These are phyloP conservation scores for Diaporthe citriasiana DNA, from an alignment of 2,329 filamentous ascomycete genomes.

Conservation along the genomic window DNA sequence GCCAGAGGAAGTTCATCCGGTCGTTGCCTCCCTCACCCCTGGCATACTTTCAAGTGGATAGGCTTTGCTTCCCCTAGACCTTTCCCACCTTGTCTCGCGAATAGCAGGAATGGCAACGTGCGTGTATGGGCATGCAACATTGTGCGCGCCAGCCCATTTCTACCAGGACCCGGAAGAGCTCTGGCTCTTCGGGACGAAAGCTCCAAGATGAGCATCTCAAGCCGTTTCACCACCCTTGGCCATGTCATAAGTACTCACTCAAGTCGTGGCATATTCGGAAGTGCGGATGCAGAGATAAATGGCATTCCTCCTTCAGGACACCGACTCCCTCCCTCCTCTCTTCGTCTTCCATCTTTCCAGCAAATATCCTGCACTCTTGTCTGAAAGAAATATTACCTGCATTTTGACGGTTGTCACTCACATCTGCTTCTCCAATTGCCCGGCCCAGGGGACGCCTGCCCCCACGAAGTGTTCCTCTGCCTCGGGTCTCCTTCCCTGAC, in stretches of 20 bases:
- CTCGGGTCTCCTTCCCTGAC: slow-evolving; percentile 33
- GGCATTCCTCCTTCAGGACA: slow-evolving; percentile 40
- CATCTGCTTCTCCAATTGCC: slow-evolving; percentile 11
- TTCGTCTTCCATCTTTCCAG: not conserved
- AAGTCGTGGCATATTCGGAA: not conserved
- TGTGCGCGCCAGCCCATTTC: not conserved
- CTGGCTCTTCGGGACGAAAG: slow-evolving; percentile 36
- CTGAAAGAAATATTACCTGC: slow-evolving; percentile 9
- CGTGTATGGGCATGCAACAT: slow-evolving; percentile 31
- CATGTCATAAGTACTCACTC: slow-evolving; percentile 22
- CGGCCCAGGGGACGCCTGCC: slow-evolving; percentile 14
- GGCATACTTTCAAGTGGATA: slow-evolving; percentile 31
- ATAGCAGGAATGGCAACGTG: slow-evolving; percentile 11
- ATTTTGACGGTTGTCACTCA: slow-evolving; percentile 29
- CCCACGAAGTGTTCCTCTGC: slow-evolving; percentile 33
- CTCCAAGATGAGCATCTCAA: slow-evolving; percentile 32
- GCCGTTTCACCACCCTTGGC: not conserved
- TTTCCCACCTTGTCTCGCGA: slow-evolving; percentile 24
- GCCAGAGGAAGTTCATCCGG: slow-evolving; percentile 22
- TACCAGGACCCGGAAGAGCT: slow-evolving; percentile 13
- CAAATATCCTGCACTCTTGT: slow-evolving; percentile 28
- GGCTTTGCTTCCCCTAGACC: slow-evolving; percentile 10
- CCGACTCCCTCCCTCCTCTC: slow-evolving; percentile 11
- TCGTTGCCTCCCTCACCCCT: slow-evolving; percentile 9
- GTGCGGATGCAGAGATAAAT: slow-evolving; percentile 38